Percentiles rank a stretch among this genome's conserved stretches.
These are phyloP conservation scores for Xylaria sp. DNA, from an alignment of 2,329 filamentous ascomycete genomes.

Conservation along the genomic window DNA sequence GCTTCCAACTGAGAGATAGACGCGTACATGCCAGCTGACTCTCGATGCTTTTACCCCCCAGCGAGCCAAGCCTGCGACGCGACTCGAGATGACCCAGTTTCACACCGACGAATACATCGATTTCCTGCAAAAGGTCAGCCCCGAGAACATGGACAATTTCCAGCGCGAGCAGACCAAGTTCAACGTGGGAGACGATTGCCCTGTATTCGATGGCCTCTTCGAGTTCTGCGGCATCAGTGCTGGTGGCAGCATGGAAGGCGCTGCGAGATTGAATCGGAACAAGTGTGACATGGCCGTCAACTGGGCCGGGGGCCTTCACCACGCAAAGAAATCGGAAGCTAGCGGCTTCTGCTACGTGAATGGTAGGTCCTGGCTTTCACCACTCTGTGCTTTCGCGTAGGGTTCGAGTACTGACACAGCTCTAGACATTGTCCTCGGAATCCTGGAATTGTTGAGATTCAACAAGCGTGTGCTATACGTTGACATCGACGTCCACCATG, in stretches of 20 bases:
- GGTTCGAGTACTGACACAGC: conserved; percentile 38
- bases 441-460: conserved; percentile 83
- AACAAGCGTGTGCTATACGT: conserved; percentile 95
- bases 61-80: conserved; percentile 80
- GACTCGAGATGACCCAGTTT: conserved; percentile 87
- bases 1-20: too few species aligned
- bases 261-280: conserved; percentile 78
- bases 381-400: background rate
- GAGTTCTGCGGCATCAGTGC: conserved; percentile 94
- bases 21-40: conserved; percentile 6
- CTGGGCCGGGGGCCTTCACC: conserved; percentile 95
- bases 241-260: conserved; percentile 89
- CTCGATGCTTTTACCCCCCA: conserved; percentile 32
- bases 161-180: conserved; percentile 87
- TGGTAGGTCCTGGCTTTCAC: conserved; percentile 49
- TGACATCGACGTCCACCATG: conserved; percentile 91
- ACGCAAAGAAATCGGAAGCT: conserved; percentile 94
- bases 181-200: conserved; percentile 95
- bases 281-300: conserved; percentile 98
- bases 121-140: conserved; percentile 90
- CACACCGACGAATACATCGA: conserved; percentile 95
- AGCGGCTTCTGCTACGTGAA: conserved; percentile 99
- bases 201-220: conserved; percentile 96
- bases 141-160: conserved; percentile 96
- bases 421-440: conserved; percentile 88